Percentiles rank a stretch among this genome's conserved stretches.
phyloP scores from a whole-genome alignment of 2,329 filamentous ascomycete species.

The Fusarium verticillioides region DNA sequence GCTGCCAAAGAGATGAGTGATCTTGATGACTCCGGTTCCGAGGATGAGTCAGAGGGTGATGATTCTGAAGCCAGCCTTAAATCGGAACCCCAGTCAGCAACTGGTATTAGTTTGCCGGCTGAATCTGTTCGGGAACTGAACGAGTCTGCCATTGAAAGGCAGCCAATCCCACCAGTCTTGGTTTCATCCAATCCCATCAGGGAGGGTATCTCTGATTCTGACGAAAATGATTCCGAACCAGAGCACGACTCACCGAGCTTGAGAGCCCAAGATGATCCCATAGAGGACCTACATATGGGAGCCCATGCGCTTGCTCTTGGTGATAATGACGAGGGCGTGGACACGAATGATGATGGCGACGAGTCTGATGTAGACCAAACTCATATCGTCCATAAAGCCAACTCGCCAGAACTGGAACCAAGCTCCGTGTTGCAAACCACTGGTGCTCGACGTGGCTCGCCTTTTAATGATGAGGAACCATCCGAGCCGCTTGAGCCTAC shows the following conservation, averaged over 20 bases:
- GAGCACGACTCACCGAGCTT: conserved; percentile 8
- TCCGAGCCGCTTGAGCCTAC: background rate
- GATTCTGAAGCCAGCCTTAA: background rate
- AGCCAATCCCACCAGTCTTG: background rate
- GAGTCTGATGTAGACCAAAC: background rate
- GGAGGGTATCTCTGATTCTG: conserved; percentile 1
- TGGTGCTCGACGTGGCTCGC: background rate
- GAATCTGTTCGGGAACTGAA: background rate
- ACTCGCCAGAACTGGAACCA: background rate
- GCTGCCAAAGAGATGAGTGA: background rate
- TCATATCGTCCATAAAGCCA: background rate
- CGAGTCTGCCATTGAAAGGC: background rate
- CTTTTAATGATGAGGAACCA: conserved; percentile 1
- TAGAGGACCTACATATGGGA: background rate
- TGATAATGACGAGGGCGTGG: background rate
- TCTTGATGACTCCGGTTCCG: background rate
- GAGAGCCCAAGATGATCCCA: background rate
- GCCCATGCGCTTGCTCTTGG: background rate
- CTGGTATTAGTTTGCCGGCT: background rate
- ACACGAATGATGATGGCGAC: background rate
- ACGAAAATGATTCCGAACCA: background rate
- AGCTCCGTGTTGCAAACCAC: background rate
- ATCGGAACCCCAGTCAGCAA: background rate
- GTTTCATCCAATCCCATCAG: background rate
- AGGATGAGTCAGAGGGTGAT: conserved; percentile 11